Conservation (phyloP, 768 basidiomycete genomes). For the Cytidiella melzeri region DNA sequence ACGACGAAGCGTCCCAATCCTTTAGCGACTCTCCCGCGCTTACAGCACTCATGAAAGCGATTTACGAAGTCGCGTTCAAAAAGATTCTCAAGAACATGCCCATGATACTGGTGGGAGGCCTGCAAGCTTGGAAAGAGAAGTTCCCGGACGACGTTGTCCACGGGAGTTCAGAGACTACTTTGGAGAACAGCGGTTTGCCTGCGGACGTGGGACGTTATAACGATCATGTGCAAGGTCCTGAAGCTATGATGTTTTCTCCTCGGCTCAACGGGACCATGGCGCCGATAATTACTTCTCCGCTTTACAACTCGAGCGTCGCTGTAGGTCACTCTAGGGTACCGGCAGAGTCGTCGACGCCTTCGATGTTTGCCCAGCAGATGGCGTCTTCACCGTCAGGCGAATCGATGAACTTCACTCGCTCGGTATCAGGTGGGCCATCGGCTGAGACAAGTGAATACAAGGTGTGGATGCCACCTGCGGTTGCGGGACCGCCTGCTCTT, state of each 20-base stretch:
- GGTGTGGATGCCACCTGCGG: constrained; percentile 11
- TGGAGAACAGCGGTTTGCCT: neutral
- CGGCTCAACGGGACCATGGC: neutral
- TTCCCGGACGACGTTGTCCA: constrained; percentile 35
- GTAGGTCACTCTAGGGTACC: constrained; percentile 5
- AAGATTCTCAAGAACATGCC: constrained; percentile 71
- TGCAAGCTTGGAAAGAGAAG: constrained; percentile 71
- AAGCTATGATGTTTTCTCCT: neutral
- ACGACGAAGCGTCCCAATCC: constrained; percentile 60
- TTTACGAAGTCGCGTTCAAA: constrained; percentile 68
- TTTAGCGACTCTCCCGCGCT: constrained; percentile 47
- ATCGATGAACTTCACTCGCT: constrained; percentile 2
- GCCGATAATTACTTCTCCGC: constrained; percentile 3
- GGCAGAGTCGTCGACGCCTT: constrained; percentile 10
- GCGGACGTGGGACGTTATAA: neutral
- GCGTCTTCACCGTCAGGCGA: constrained; percentile 4
- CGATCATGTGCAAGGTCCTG: too few relatives aligned
- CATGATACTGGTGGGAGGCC: constrained; percentile 78
- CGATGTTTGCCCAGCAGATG: neutral
- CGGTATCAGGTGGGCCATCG: constrained; percentile 4
- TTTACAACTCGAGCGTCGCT: neutral
- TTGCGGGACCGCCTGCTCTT: constrained; percentile 1
- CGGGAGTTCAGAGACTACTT: constrained; percentile 11
- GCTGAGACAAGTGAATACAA: constrained; percentile 7
- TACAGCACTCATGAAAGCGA: constrained; percentile 55